Evolutionary conservation across 2,329 filamentous ascomycete species (phyloP), one percentile per base, ranked within the genome.

Genomic region (Amauroascus verrucosus): DNA sequence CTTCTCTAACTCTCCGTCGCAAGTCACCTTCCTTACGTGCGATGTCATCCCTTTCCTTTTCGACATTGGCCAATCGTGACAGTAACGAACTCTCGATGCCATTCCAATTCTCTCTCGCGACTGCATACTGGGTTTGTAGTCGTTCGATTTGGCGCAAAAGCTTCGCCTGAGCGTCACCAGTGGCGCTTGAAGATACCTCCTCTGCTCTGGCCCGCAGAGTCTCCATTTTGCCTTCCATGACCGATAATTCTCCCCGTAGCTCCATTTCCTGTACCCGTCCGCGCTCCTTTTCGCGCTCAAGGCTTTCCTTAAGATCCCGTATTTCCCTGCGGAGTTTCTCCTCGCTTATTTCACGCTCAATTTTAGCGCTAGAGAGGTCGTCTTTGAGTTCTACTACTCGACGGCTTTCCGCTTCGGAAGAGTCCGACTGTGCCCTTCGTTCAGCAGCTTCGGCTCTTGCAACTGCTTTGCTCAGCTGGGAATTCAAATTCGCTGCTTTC

Each of bases 21-120:
- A 95, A 81, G 37, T 97, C 93, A 4, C 81, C 84, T 70, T 98
- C 93, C 55, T 88, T 83, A 60, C 83, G 83, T 48, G 82, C 77
- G 7, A 87, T 81, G 63, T 98, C 93, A 64, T 97, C 90, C 53
- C 88, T 82, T 67, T 98, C 94, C 65, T 86, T 93, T 67, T 98
- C 93, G 8, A 97, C 75, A 48, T 75, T 84, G 3, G 83, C 78
- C 9, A 93, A 78, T 54, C 90, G 81, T 20, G 87, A 82, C 48
- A 91, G 79, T 30, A 98, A 72, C 1, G 87, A 94, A 8, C 86
- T 81, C 68, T 98, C 91, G 57, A 98, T 94, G 0, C 89, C 88
- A 65, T 96, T 90, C 93, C 94, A 98, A 62, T 98, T 98, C 64
- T 95, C 88, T 60, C 88, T 93, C 1, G 93, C 93, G 52, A 94